Evolutionary conservation across 1,284 basidiomycete genomes (phyloP), one percentile per base, ranked within the genome.

Genomic region (Lentinula novae-zelandiae): DNA sequence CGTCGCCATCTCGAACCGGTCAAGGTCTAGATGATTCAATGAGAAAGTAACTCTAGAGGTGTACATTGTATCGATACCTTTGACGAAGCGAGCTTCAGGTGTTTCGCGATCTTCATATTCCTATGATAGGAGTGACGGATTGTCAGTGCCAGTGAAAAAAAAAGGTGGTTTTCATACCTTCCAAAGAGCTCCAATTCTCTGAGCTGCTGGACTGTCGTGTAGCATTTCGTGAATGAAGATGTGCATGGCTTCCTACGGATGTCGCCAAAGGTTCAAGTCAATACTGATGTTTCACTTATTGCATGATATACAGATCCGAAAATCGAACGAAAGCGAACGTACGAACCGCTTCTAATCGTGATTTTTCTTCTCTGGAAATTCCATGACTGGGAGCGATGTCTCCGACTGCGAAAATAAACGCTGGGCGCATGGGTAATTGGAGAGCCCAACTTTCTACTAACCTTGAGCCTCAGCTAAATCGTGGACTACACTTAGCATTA

Each of bases 381-480:
- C 91, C 89, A 72, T 98, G 95, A 33, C 87, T 81, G 0, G 96
- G 96, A 0, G 95, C 86, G 60, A 98, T 96, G 69, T 98, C 96
- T 1, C 96, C 96, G 2, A 98, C 96, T 85, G 20, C n/a, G 9
- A 20, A 22, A 50, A 1, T 5, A 51, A 17, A 20, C 34, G 6
- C 10, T 44, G 17, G 60, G 27, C 3, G 3, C 27, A 27, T 3
- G 27, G 27, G 27, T 27, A 27, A 27, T 27, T 27, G 27, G 27
- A 27, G 27, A 1, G 39, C 2, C 27, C 42, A 40, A 53, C 7
- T 48, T 40, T 20, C 9, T 9, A 20, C 66, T 60, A 57, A 85
- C 89, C 88, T 75, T 96, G 93, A 0, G 96, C 96, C 74, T 98
- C 96, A 10, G 96, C 96, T 10, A 99, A 83, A 75, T 99, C 96